phyloP scores from a whole-genome alignment of 768 basidiomycete species.

The Russula olivacea region DNA sequence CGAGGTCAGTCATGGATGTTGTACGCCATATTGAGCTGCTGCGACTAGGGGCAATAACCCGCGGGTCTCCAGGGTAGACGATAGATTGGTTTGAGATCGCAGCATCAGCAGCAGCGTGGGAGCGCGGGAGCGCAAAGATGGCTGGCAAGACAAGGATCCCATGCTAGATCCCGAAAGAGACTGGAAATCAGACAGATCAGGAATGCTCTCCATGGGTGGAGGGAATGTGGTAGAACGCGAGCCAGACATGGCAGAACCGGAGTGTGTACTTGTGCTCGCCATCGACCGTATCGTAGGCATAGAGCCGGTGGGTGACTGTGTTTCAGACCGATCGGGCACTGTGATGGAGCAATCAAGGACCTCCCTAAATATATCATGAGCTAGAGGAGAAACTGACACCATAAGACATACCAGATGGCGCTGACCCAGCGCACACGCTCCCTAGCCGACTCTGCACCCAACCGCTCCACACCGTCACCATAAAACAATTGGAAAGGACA shows the following conservation, averaged over 20 bases:
- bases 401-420: slow-evolving; percentile 63
- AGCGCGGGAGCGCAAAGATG: slow-evolving; percentile 55
- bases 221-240: slow-evolving; percentile 74
- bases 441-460: slow-evolving; percentile 82
- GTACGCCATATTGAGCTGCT: slow-evolving; percentile 55
- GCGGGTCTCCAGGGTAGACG: slow-evolving; percentile 64
- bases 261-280: slow-evolving; percentile 37
- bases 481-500: slow-evolving; percentile 92
- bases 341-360: slow-evolving; percentile 61
- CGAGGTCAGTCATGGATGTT: slow-evolving; percentile 73
- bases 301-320: slow-evolving; percentile 49
- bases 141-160: slow-evolving; percentile 36
- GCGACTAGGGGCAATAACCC: slow-evolving; percentile 64
- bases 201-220: slow-evolving; percentile 64
- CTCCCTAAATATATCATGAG: slow-evolving; percentile 49
- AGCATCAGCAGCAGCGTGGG: slow-evolving; percentile 70
- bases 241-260: slow-evolving; percentile 53
- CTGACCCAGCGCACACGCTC: slow-evolving; percentile 91
- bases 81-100: slow-evolving; percentile 61
- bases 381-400: not conserved
- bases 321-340: slow-evolving; percentile 43
- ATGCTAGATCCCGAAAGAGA: slow-evolving; percentile 43
- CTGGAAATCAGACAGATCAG: slow-evolving; percentile 61
- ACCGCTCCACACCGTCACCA: slow-evolving; percentile 79
- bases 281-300: slow-evolving; percentile 66